Evolutionary conservation across 2,329 filamentous ascomycete species (phyloP), one percentile per base, ranked within the genome.

Genomic region (Nemania sp.): DNA sequence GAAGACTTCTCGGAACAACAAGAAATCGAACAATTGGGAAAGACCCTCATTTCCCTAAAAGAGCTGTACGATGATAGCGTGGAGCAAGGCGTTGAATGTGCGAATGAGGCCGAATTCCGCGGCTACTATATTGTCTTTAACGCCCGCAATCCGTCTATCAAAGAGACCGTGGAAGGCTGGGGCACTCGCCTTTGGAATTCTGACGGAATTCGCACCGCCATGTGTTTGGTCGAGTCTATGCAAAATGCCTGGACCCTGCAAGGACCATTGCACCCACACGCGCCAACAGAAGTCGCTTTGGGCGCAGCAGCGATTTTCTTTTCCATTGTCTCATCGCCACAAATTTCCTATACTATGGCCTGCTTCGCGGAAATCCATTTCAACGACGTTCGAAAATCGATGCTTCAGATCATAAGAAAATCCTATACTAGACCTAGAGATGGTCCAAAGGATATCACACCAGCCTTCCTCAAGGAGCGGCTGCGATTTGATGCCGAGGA

Each of bases 331-430:
- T 79, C 84, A 65, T 79, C 82, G 42, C 76, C 78, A 0, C 74
- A 77, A 15, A 82, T 88, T 2, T 89, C 87, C 0, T 90, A 89
- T 69, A 88, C 85, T 1, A 88, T 89, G 85, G 87, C 86, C 13
- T 89, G 87, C 66, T 83, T 90, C 61, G 86, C 86, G 6, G 87
- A 89, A 68, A 83, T 87, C n/a, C 85, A 88, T 68, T 88, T 90
- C 59, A 83, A 84, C 42, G 78, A 80, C 37, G 76, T 89, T 34
- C 84, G 87, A 42, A 83, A 84, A 55, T 79, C 81, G 12, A 82
- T 87, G 15, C 71, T 89, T 17, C 80, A 80, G 55, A 81, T 82
- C 15, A 75, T 89, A 20, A 80, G 83, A 52, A 79, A 76, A 56
- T 79, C 83, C 1, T 84, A 87, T 63, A 78, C 82, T 1, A 80